A percentile compares a stretch with the other conserved stretches of the same genome.
Conservation (phyloP, 2,329 filamentous ascomycete genomes). For the Leptographium lundbergii region DNA sequence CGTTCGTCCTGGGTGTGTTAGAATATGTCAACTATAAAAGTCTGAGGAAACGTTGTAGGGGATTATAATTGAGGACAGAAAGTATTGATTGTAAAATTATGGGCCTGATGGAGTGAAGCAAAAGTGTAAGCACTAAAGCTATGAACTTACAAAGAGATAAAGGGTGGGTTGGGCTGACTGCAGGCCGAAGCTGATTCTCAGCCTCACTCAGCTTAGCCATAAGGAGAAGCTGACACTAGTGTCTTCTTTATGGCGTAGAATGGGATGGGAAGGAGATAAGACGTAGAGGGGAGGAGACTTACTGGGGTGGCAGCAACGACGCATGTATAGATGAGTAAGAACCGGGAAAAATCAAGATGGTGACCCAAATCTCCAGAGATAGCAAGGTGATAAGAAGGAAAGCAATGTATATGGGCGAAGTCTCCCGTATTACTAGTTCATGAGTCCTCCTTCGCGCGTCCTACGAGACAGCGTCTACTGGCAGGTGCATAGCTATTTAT, state of each 20-base stretch:
- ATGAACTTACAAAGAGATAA: not conserved
- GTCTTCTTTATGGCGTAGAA: not conserved
- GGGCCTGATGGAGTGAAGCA: not conserved
- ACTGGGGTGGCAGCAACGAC: not conserved
- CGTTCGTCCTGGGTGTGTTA: too few species aligned
- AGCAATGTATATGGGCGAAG: not conserved
- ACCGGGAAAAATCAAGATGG: not conserved
- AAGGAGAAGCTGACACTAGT: not conserved
- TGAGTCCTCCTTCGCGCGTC: not conserved
- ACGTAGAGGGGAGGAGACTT: not conserved
- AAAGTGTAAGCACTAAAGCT: not conserved
- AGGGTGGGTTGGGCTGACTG: not conserved
- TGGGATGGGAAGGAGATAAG: not conserved
- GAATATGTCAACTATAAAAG: too few species aligned
- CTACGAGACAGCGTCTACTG: not conserved
- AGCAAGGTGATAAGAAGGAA: not conserved
- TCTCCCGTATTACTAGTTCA: not conserved
- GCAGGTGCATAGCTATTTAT: not conserved
- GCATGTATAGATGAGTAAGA: not conserved
- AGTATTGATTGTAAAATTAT: too few species aligned
- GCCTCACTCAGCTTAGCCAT: not conserved
- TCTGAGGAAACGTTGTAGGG: too few species aligned
- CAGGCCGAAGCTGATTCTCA: not conserved
- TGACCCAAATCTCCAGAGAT: not conserved
- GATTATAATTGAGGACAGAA: too few species aligned